Evolutionary conservation across 768 basidiomycete genomes (phyloP).

Genomic region (Hypholoma sublateritium): DNA sequence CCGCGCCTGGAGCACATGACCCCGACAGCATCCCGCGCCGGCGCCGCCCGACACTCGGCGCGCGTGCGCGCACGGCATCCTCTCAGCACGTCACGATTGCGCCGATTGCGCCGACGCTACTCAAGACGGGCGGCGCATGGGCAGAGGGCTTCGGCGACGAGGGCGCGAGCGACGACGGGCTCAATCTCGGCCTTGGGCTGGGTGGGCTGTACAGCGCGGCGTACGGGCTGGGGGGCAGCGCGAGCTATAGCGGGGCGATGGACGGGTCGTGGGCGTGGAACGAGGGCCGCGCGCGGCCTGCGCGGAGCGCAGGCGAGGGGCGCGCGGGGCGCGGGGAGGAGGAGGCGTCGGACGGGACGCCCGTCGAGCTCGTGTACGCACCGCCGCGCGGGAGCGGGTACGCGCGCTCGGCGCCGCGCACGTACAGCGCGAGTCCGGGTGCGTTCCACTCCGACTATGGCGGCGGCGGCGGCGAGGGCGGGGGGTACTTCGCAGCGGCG

Average conservation of each 20-base stretch:
- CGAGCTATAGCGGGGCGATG: slow-evolving; percentile 3
- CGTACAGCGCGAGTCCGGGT: neutral
- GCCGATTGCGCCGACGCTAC: slow-evolving; percentile 64
- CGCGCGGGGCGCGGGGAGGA: slow-evolving; percentile 1
- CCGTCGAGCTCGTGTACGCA: slow-evolving; percentile 73
- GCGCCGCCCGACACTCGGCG: neutral
- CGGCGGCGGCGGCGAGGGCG: neutral
- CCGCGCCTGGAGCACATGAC: neutral
- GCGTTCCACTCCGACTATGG: neutral
- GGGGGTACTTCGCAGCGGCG: neutral
- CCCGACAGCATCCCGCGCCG: slow-evolving; percentile 8
- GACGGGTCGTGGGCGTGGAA: slow-evolving; percentile 5
- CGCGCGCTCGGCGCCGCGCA: slow-evolving; percentile 15
- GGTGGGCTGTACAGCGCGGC: slow-evolving; percentile 11
- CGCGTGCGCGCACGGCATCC: neutral
- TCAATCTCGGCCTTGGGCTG: slow-evolving; percentile 24
- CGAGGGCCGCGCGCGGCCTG: neutral
- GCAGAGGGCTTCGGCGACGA: slow-evolving; percentile 50
- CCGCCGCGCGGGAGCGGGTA: slow-evolving; percentile 38
- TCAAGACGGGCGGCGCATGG: slow-evolving; percentile 73
- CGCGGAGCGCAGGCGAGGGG: neutral
- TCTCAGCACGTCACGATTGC: slow-evolving; percentile 41
- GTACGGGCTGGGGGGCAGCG: slow-evolving; percentile 15
- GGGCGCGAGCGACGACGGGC: slow-evolving; percentile 36
- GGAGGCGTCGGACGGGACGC: slow-evolving; percentile 38